phyloP scores from a whole-genome alignment of 306 rosid genomes.

The Sphenostylis stenocarpa region DNA sequence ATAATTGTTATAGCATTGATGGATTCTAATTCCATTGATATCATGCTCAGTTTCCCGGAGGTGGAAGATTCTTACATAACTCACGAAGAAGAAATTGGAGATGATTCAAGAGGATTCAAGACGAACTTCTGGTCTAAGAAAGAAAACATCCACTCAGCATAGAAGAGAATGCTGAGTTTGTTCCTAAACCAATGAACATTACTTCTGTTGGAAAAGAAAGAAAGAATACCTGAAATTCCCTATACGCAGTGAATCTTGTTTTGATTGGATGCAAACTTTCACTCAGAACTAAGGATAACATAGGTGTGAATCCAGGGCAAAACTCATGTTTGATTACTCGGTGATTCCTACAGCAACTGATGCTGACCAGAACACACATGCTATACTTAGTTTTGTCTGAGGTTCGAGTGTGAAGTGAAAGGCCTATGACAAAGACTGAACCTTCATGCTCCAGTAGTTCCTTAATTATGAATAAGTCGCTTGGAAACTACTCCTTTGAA shows the following conservation, averaged over 20 bases:
- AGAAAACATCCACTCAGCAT: constrained; percentile 16
- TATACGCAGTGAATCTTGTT: constrained; percentile 3
- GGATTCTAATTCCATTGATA: constrained; percentile 35
- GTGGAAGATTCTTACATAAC: constrained; percentile 30
- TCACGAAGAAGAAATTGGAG: constrained; percentile 31
- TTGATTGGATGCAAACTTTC: constrained; percentile 15
- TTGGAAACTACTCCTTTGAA: constrained; percentile 30
- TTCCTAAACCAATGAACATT: constrained; percentile 8
- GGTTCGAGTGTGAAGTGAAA: constrained; percentile 36
- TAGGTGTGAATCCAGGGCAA: constrained; percentile 28
- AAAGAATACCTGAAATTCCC: constrained; percentile 14
- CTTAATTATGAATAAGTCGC: constrained; percentile 34
- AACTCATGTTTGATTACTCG: constrained; percentile 22
- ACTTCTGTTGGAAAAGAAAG: constrained; percentile 12
- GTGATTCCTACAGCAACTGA: constrained; percentile 25
- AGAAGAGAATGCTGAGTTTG: constrained; percentile 10
- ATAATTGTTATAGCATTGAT: constrained; percentile 27
- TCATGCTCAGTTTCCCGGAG: too few species aligned
- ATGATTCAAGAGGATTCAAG: constrained; percentile 33
- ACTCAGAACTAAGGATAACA: not conserved
- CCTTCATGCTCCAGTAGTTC: constrained; percentile 34
- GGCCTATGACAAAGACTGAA: constrained; percentile 5
- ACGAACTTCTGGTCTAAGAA: constrained; percentile 11
- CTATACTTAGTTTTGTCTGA: constrained; percentile 25
- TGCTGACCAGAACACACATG: constrained; percentile 25